phyloP scores from a whole-genome alignment of 2,329 filamentous ascomycete genomes.

The Aureobasidium melanogenum region DNA sequence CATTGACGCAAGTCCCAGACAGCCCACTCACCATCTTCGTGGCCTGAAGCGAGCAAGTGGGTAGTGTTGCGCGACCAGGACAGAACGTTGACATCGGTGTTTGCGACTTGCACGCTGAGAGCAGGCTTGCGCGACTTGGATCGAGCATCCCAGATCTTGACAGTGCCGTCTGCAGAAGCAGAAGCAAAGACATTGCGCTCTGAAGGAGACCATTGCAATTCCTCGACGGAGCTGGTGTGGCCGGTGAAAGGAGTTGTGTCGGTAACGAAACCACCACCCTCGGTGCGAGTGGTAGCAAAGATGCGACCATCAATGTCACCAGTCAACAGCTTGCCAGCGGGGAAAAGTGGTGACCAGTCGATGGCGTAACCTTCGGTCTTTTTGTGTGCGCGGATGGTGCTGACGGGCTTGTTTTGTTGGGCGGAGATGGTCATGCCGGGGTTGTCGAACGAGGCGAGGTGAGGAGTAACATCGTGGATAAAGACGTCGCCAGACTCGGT shows the following conservation, averaged over 20 bases:
- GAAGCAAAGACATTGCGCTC: slow-evolving; percentile 93
- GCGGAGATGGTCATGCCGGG: slow-evolving; percentile 73
- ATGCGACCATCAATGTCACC: slow-evolving; percentile 88
- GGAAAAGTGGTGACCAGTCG: slow-evolving; percentile 84
- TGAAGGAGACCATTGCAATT: slow-evolving; percentile 91
- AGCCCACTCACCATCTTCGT: slow-evolving; percentile 86
- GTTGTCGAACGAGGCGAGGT: slow-evolving; percentile 80
- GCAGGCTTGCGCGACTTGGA: slow-evolving; percentile 85
- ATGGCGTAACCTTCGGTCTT: slow-evolving; percentile 80
- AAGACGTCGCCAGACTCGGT: slow-evolving; percentile 80
- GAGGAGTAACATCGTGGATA: slow-evolving; percentile 88
- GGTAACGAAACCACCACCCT: slow-evolving; percentile 82
- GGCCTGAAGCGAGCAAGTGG: slow-evolving; percentile 84
- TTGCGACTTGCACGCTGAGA: slow-evolving; percentile 74
- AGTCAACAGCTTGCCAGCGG: slow-evolving; percentile 77
- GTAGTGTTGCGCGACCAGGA: slow-evolving; percentile 86
- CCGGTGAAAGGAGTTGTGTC: slow-evolving; percentile 76
- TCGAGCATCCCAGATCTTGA: slow-evolving; percentile 92
- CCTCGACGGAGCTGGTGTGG: slow-evolving; percentile 80
- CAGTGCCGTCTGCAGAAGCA: slow-evolving; percentile 84
- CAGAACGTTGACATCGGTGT: slow-evolving; percentile 88
- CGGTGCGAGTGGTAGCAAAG: slow-evolving; percentile 75
- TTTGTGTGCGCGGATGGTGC: slow-evolving; percentile 84
- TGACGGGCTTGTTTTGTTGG: slow-evolving; percentile 79
- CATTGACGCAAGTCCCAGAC: slow-evolving; percentile 96